Base-by-base conservation (phyloP, 495 filamentous ascomycete species). In the Talaromyces nanjingensis region DNA sequence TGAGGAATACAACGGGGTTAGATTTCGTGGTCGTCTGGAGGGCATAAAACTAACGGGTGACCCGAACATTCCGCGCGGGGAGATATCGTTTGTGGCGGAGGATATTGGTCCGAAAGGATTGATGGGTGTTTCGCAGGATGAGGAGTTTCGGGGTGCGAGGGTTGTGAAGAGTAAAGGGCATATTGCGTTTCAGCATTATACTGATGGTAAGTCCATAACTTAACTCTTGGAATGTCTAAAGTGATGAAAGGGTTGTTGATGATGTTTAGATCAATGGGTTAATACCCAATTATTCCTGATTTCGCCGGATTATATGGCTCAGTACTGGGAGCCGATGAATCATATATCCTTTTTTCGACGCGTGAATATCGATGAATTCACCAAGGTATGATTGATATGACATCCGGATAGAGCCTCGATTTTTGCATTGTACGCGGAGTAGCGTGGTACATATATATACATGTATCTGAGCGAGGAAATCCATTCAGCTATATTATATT, bases 1-100 rank as follows among this genome's bases (percentile, higher is more conserved):
- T 20, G 71, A 71, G 24, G 60, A 53, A 53, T 20, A 20, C 27
- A 34, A 62, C n/a, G 60, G 45, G 1, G 52, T 33, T 0, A 54
- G 18, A 1, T 84, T 84, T 67, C 74, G 74, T 16, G 91, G 90
- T 12, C 76, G 84, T 18, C 65, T 97, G 4, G 85, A 91, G 67
- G 93, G 88, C 0, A 84, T 97, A 70, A 98, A 98, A 70, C 76
- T 98, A 34, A 98, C 93, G 0, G 93, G 93, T 2, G 93, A 98
- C 67, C 83, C 85, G 0, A 94, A 97, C 66, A 85, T 98, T 22
- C 93, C 92, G 6, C 82, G 92, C 45, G 93, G 93, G 16, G 87
- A 96, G 69, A 84, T 84, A 64, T 89, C 91, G 0, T 97, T 93
- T 70, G 76, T 89, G 6, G 87, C 87, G 0, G 83, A 91, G 22